Evolutionary conservation across 306 rosid genomes (phyloP).

Genomic region (Prunus mume): DNA sequence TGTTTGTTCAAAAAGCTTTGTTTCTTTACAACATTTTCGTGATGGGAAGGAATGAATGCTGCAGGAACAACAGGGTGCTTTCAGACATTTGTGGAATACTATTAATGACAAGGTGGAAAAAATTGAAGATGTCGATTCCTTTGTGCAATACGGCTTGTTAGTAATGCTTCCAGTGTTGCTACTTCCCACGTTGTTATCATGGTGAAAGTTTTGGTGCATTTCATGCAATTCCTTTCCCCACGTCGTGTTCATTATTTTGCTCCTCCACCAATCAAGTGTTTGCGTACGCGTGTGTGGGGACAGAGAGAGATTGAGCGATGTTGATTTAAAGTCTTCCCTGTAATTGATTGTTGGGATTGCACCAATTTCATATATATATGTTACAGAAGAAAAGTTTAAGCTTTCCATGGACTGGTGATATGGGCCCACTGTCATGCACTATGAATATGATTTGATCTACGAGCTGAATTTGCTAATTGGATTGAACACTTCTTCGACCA

Average conservation of each 20-base stretch:
- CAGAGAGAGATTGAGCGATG: no score
- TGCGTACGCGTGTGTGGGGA: no score
- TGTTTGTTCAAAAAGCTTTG: not conserved
- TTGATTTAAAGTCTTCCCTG: no score
- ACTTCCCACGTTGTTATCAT: conserved; percentile 53
- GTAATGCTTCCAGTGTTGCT: conserved; percentile 63
- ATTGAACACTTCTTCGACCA: no score
- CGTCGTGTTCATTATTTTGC: not conserved
- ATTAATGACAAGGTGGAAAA: conserved; percentile 35
- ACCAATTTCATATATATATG: not conserved
- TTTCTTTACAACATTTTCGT: conserved; percentile 15
- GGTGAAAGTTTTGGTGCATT: conserved; percentile 6
- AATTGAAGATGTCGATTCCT: conserved; percentile 51
- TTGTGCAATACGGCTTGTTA: conserved; percentile 65
- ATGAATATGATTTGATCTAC: no score
- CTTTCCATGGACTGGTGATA: not conserved
- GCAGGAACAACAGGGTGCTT: conserved; percentile 48
- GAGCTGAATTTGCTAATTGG: no score
- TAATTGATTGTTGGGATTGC: no score
- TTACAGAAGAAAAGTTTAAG: not conserved
- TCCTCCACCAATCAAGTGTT: not conserved
- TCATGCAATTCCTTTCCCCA: not conserved
- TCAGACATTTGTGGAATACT: conserved; percentile 40
- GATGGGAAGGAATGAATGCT: conserved; percentile 26
- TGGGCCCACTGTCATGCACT: not conserved